These are phyloP conservation scores for Euclidium syriacum DNA, from an alignment of 345 rosid genomes.

Conservation along the genomic window DNA sequence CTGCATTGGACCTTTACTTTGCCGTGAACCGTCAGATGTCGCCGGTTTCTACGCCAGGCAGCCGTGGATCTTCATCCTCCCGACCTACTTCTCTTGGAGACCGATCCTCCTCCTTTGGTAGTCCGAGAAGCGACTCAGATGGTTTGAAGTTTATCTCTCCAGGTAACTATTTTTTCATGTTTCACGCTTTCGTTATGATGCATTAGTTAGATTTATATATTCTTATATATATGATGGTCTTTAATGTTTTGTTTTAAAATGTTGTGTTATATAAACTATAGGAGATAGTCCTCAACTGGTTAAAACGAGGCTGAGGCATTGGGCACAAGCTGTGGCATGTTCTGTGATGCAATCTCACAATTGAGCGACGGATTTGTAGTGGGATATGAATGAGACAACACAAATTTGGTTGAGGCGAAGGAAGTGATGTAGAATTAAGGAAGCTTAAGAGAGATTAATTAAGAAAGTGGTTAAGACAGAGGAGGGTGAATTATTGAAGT, in stretches of 20 bases:
- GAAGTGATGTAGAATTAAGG: not conserved
- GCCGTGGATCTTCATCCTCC: slow-evolving; percentile 46
- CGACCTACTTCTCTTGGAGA: slow-evolving; percentile 30
- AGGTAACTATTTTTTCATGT: slow-evolving; percentile 36
- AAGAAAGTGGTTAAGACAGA: slow-evolving; percentile 1
- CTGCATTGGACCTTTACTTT: slow-evolving; percentile 84
- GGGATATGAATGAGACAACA: not conserved
- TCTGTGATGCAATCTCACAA: slow-evolving; percentile 43
- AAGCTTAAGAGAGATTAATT: slow-evolving; percentile 1
- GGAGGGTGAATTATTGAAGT: not conserved
- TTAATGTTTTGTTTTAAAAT: not conserved
- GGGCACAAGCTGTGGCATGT: slow-evolving; percentile 72
- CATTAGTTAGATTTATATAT: no score
- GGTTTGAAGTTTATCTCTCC: slow-evolving; percentile 72
- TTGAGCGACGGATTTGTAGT: slow-evolving; percentile 13
- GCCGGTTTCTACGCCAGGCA: slow-evolving; percentile 61
- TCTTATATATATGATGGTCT: not conserved
- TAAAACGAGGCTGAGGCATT: slow-evolving; percentile 55
- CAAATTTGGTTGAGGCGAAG: not conserved
- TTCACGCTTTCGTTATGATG: not conserved
- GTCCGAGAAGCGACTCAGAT: slow-evolving; percentile 63
- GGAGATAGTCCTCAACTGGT: slow-evolving; percentile 69
- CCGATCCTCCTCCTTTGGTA: slow-evolving; percentile 57
- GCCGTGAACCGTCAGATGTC: slow-evolving; percentile 83
- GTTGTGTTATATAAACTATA: not conserved